Conservation (phyloP, 2,329 filamentous ascomycete species). For the Metarhizium humberi region DNA sequence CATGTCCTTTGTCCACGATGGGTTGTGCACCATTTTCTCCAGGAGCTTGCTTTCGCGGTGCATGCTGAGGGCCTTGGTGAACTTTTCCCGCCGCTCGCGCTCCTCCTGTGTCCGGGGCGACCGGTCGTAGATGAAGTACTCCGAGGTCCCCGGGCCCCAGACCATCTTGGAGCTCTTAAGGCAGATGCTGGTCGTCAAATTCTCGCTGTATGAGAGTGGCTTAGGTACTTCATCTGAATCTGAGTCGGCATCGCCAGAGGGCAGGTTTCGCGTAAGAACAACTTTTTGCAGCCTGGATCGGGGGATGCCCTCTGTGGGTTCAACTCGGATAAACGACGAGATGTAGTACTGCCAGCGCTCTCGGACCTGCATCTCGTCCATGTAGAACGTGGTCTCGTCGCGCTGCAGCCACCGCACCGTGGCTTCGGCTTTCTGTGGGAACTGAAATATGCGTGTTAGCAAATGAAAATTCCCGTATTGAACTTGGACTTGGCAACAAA, state of each 20-base stretch:
- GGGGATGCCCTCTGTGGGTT: constrained; percentile 74
- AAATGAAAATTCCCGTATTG: background rate
- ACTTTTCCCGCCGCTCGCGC: constrained; percentile 37
- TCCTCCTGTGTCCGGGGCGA: constrained; percentile 60
- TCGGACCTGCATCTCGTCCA: constrained; percentile 76
- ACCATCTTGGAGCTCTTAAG: constrained; percentile 71
- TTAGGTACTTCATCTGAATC: constrained; percentile 55
- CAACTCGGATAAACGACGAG: constrained; percentile 78
- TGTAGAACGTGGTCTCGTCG: constrained; percentile 71
- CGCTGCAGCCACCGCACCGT: constrained; percentile 62
- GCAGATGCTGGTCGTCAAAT: constrained; percentile 63
- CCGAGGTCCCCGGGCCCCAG: constrained; percentile 61
- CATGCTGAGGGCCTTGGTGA: constrained; percentile 44
- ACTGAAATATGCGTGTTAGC: constrained; percentile 38
- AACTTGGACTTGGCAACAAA: background rate
- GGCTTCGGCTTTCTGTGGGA: constrained; percentile 58
- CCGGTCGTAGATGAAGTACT: constrained; percentile 65
- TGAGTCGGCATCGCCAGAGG: constrained; percentile 50
- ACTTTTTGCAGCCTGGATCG: constrained; percentile 56
- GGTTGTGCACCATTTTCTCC: constrained; percentile 77
- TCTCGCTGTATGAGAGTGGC: constrained; percentile 54
- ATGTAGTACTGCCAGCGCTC: constrained; percentile 93
- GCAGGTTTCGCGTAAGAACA: constrained; percentile 63
- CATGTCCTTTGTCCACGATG: constrained; percentile 69
- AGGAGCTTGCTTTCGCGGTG: constrained; percentile 61